A percentile compares a stretch with the other conserved stretches of the same genome.
These are phyloP conservation scores for Penicillium arizonense DNA, from an alignment of 495 filamentous ascomycete genomes.

Conservation along the genomic window DNA sequence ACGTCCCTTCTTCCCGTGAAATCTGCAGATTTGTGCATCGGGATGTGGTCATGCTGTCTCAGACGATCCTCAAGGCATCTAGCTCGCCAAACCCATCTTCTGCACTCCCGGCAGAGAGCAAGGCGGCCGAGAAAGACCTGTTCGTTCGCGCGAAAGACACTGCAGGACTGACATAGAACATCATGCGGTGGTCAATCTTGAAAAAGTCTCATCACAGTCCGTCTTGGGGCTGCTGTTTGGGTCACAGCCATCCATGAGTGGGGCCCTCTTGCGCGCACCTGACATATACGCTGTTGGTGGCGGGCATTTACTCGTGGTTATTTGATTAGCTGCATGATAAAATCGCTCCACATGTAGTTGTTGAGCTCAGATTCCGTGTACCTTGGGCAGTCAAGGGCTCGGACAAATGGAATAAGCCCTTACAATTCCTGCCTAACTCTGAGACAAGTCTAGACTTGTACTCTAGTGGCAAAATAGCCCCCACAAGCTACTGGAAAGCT, in stretches of 20 bases:
- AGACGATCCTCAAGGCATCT: slow-evolving; percentile 25
- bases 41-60: slow-evolving; percentile 52
- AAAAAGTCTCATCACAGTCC: slow-evolving; percentile 1
- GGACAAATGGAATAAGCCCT: neutral
- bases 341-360: too few relatives aligned
- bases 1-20: slow-evolving; percentile 56
- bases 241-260: slow-evolving; percentile 4
- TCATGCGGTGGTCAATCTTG: slow-evolving; percentile 3
- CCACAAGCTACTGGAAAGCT: neutral
- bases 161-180: slow-evolving; percentile 3
- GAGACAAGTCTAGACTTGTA: neutral
- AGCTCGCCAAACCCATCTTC: neutral
- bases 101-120: neutral
- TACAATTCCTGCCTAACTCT: neutral
- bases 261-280: neutral
- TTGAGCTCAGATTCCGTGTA: too few relatives aligned
- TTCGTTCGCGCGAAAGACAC: slow-evolving; percentile 1
- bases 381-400: too few relatives aligned
- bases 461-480: neutral
- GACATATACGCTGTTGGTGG: neutral
- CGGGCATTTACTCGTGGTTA: neutral
- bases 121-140: slow-evolving; percentile 3
- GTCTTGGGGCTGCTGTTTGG: slow-evolving; percentile 2
- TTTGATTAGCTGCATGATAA: too few relatives aligned
- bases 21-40: slow-evolving; percentile 55